A percentile compares a stretch with the other conserved stretches of the same genome.
Conservation (phyloP, 2,329 filamentous ascomycete genomes). For the Pseudogymnoascus verrucosus region DNA sequence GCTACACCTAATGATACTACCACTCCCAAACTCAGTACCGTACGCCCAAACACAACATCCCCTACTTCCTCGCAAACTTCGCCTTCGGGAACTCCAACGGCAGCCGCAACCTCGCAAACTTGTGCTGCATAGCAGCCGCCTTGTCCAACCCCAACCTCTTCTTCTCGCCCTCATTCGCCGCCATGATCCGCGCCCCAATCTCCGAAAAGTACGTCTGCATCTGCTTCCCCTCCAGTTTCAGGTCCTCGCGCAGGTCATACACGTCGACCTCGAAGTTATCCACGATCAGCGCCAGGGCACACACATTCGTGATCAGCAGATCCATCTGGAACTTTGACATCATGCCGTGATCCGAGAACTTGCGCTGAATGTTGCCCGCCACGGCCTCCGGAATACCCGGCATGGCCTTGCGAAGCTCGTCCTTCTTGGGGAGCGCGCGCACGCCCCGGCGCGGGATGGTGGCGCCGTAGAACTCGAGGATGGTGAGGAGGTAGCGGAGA, state of each 20-base stretch:
- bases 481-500: constrained; percentile 51
- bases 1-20: constrained; percentile 1
- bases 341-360: constrained; percentile 55
- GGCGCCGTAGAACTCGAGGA: constrained; percentile 45
- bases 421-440: constrained; percentile 48
- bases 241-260: constrained; percentile 60
- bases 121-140: constrained; percentile 50
- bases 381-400: constrained; percentile 52
- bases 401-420: constrained; percentile 52
- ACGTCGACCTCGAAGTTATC: constrained; percentile 69
- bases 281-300: constrained; percentile 61
- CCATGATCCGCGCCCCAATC: constrained; percentile 58
- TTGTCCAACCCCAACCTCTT: constrained; percentile 50
- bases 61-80: constrained; percentile 20
- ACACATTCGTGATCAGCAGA: constrained; percentile 65
- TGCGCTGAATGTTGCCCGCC: constrained; percentile 58
- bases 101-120: constrained; percentile 63
- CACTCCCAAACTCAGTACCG: background rate
- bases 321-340: constrained; percentile 67
- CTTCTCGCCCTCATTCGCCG: constrained; percentile 38
- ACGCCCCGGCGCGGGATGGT: constrained; percentile 38
- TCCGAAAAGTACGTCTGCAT: constrained; percentile 67
- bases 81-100: constrained; percentile 76
- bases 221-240: constrained; percentile 62
- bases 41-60: background rate